Conservation (phyloP, 768 basidiomycete genomes). For the Trametes cinnabarina region DNA sequence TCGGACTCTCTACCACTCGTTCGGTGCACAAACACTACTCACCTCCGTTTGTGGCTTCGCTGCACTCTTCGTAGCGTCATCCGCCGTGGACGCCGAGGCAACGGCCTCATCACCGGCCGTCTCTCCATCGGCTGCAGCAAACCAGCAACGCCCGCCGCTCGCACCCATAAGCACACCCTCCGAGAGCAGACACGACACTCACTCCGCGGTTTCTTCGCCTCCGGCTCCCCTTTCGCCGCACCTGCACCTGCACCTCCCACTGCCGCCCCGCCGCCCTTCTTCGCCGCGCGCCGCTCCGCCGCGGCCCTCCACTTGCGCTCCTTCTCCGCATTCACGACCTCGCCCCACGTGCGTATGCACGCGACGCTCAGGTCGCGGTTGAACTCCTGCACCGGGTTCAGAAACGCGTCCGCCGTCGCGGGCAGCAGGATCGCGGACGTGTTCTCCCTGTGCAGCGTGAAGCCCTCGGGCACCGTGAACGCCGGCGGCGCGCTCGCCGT, state of each 20-base stretch:
- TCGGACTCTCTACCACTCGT: no score
- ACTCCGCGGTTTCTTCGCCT: slow-evolving; percentile 48
- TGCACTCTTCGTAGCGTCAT: neutral
- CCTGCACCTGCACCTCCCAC: slow-evolving; percentile 7
- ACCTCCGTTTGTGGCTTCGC: slow-evolving; percentile 17
- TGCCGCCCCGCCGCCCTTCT: neutral
- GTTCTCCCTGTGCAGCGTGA: slow-evolving; percentile 78
- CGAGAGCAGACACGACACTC: slow-evolving; percentile 17
- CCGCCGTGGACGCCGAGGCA: neutral
- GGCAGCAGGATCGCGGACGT: slow-evolving; percentile 77
- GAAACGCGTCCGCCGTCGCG: slow-evolving; percentile 77
- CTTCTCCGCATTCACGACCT: slow-evolving; percentile 62
- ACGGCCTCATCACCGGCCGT: neutral
- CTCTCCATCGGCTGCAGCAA: neutral
- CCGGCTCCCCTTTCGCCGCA: no score
- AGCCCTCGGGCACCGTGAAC: slow-evolving; percentile 64
- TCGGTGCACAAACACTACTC: neutral
- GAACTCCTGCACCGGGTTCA: slow-evolving; percentile 98
- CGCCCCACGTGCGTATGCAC: slow-evolving; percentile 87
- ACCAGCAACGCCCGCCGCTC: no score
- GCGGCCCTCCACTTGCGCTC: slow-evolving; percentile 55
- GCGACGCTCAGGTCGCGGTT: slow-evolving; percentile 93
- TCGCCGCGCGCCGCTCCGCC: slow-evolving; percentile 47
- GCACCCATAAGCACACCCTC: slow-evolving; percentile 15
- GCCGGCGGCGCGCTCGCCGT: slow-evolving; percentile 18